Percentiles rank a stretch among this genome's conserved stretches.
Conservation (phyloP, 2,329 filamentous ascomycete species). For the Calonectria leucothoes region DNA sequence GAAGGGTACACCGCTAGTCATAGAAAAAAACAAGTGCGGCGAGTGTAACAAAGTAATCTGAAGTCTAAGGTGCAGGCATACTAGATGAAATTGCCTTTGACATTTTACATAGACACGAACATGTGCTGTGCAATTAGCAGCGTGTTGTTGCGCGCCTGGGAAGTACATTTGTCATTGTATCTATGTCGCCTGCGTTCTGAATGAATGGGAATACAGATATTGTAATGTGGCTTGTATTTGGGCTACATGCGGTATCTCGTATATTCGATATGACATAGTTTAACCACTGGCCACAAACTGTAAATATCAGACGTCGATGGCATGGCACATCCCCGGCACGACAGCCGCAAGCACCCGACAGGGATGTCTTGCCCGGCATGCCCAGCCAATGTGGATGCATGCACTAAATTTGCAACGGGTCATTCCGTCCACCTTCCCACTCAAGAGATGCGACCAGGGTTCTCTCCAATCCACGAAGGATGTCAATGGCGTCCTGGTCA, state of each 20-base stretch:
- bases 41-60: not conserved
- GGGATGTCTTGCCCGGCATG: slow-evolving; percentile 4
- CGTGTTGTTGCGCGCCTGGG: not conserved
- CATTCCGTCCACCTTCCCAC: slow-evolving; percentile 5
- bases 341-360: not conserved
- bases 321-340: not conserved
- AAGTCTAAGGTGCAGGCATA: not conserved
- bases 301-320: not conserved
- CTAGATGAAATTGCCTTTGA: not conserved
- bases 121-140: not conserved
- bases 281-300: not conserved
- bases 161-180: not conserved
- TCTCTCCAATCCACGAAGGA: not conserved
- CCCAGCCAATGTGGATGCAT: not conserved
- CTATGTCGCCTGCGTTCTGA: not conserved
- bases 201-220: too few relatives aligned
- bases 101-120: too few relatives aligned
- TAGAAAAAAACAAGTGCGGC: not conserved
- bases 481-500: not conserved
- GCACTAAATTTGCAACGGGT: slow-evolving; percentile 6
- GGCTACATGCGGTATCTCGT: not conserved
- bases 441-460: not conserved
- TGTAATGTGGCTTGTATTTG: not conserved
- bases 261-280: not conserved
- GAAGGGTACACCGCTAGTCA: not conserved